Evolutionary conservation across 2,329 filamentous ascomycete species (phyloP).

Genomic region (Clonostachys solani): DNA sequence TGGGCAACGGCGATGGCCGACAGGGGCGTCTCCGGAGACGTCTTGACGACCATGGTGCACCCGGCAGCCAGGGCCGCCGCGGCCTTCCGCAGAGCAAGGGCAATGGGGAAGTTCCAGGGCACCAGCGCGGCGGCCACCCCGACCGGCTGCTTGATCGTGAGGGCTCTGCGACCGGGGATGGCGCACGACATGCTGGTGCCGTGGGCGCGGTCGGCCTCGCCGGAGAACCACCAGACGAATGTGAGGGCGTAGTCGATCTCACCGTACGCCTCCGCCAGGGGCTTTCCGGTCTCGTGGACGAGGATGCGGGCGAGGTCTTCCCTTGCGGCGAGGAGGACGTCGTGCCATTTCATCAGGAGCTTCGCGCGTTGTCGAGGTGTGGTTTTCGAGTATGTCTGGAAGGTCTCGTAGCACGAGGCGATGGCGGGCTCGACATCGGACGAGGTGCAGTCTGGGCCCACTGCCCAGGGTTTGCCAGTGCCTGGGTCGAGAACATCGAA

Average conservation of each 20-base stretch:
- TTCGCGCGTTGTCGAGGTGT: conserved; percentile 27
- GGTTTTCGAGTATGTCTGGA: conserved; percentile 29
- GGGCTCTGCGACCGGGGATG: conserved; percentile 57
- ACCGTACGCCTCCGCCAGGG: conserved; percentile 44
- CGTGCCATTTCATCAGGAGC: conserved; percentile 31
- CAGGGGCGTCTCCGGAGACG: conserved; percentile 70
- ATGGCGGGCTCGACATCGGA: conserved; percentile 31
- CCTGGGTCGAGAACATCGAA: conserved; percentile 52
- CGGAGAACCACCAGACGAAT: conserved; percentile 54
- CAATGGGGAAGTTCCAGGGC: conserved; percentile 56
- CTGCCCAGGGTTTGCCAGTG: conserved; percentile 42
- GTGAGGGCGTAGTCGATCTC: conserved; percentile 51
- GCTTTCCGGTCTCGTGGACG: conserved; percentile 51
- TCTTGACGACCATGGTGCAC: conserved; percentile 74
- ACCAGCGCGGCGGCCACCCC: conserved; percentile 26
- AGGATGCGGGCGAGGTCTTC: conserved; percentile 32
- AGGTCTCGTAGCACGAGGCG: conserved; percentile 24
- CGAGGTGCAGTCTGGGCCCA: conserved; percentile 39
- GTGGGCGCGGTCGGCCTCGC: conserved; percentile 44
- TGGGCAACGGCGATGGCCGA: conserved; percentile 58
- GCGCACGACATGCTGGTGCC: conserved; percentile 58
- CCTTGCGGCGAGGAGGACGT: conserved; percentile 27
- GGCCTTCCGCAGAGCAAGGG: conserved; percentile 43
- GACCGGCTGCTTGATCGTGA: conserved; percentile 59
- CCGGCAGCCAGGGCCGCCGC: conserved; percentile 62